Evolutionary conservation across 2,329 filamentous ascomycete genomes (phyloP).

Genomic region (Colletotrichum sp.): DNA sequence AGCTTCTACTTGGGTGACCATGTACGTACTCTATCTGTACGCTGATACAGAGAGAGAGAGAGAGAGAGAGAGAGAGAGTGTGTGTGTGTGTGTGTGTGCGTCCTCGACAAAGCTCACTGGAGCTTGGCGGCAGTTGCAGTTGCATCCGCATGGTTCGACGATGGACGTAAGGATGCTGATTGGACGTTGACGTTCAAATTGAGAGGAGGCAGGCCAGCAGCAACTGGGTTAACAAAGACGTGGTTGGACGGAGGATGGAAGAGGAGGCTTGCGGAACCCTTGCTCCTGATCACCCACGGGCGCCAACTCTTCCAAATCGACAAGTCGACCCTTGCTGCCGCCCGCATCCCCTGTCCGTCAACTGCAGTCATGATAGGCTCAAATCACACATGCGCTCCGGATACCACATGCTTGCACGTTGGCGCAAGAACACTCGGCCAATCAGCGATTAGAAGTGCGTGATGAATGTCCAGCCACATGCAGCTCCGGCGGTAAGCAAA

Average conservation of each 20-base stretch:
- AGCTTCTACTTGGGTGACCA: background rate
- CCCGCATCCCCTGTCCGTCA: conserved; percentile 20
- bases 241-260: conserved; percentile 18
- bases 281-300: conserved; percentile 10
- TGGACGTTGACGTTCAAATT: conserved; percentile 11
- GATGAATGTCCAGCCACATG: conserved; percentile 43
- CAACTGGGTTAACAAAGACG: conserved; percentile 34
- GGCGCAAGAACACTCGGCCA: conserved; percentile 33
- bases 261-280: conserved; percentile 8
- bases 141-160: conserved; percentile 27
- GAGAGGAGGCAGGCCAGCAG: conserved; percentile 7
- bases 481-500: conserved; percentile 49
- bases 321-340: conserved; percentile 29
- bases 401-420: conserved; percentile 26
- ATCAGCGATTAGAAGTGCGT: conserved; percentile 39
- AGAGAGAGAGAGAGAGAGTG: background rate
- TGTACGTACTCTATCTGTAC: background rate
- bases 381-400: conserved; percentile 6
- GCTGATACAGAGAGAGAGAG: background rate
- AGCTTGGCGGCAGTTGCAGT: conserved; percentile 29
- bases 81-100: background rate
- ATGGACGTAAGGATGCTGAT: conserved; percentile 16
- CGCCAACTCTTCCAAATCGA: conserved; percentile 21
- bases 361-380: conserved; percentile 32
- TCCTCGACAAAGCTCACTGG: conserved; percentile 12